Conservation (phyloP, 345 rosid species). For the Combretum micranthum region DNA sequence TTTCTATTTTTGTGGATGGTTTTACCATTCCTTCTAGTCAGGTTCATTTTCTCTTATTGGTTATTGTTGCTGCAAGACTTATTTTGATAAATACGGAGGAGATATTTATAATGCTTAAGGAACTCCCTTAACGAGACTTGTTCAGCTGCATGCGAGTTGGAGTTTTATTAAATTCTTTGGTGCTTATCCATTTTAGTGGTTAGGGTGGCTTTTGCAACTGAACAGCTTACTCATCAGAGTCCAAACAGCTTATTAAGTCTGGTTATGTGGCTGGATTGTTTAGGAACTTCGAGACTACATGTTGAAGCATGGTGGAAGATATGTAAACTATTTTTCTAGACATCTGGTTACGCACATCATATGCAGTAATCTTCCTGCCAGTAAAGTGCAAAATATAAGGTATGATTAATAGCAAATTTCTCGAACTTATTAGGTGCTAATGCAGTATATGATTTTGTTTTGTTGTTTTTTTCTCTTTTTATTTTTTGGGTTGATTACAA, state of each 20-base stretch:
- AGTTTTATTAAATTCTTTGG: no score
- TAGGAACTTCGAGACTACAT: conserved; percentile 76
- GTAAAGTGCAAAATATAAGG: conserved; percentile 87
- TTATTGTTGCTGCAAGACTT: background rate
- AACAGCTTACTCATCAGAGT: no score
- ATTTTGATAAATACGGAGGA: no score
- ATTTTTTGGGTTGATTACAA: background rate
- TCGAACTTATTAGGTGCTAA: no score
- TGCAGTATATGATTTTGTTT: no score
- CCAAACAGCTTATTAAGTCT: background rate
- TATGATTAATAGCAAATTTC: conserved; percentile 14
- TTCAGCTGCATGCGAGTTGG: no score
- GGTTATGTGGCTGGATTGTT: conserved; percentile 7
- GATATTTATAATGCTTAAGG: no score
- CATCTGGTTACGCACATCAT: conserved; percentile 77
- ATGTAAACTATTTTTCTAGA: conserved; percentile 84
- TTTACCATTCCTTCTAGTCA: conserved; percentile 85
- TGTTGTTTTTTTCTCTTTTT: conserved; percentile 1
- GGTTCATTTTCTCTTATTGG: conserved; percentile 27
- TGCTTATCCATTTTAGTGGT: no score
- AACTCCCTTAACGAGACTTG: no score
- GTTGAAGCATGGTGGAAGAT: conserved; percentile 69
- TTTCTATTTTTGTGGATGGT: conserved; percentile 87
- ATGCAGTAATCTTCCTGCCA: conserved; percentile 83
- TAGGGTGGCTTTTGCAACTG: background rate